Percentiles rank a stretch among this genome's conserved stretches.
phyloP scores from a whole-genome alignment of 768 basidiomycete genomes.

The Lyophyllum decastes region DNA sequence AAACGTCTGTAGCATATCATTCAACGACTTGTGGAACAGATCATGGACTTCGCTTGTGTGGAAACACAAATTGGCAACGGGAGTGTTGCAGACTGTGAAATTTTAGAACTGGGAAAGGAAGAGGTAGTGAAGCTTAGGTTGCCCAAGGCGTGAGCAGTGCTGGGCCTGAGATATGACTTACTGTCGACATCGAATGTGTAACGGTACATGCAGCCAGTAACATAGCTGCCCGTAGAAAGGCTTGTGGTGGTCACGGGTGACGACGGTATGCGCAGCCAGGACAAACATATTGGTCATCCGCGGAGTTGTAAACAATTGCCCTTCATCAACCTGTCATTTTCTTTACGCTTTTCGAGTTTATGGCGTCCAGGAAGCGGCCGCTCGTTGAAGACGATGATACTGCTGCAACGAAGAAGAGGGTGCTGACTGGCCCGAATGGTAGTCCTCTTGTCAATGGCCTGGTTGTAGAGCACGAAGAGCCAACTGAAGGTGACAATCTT shows the following conservation, averaged over 20 bases:
- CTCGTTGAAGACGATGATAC: conserved; percentile 52
- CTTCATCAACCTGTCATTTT: conserved; percentile 12
- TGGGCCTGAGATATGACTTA: background rate
- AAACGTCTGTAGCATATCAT: conserved; percentile 1
- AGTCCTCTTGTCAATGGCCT: conserved; percentile 58
- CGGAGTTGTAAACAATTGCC: conserved; percentile 42
- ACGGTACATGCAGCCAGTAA: background rate
- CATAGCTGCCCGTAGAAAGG: background rate
- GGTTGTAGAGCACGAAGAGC: conserved; percentile 43
- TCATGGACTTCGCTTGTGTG: conserved; percentile 83
- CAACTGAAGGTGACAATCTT: conserved; percentile 54
- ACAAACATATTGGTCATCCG: conserved; percentile 37
- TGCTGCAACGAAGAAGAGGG: conserved; percentile 55
- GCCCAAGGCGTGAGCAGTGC: conserved; percentile 6
- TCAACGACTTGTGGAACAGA: conserved; percentile 35
- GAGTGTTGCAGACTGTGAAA: conserved; percentile 80
- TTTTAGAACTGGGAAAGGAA: conserved; percentile 51
- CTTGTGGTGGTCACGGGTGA: background rate
- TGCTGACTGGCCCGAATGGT: conserved; percentile 48
- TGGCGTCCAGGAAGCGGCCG: conserved; percentile 57
- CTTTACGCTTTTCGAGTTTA: conserved; percentile 40
- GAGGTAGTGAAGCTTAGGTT: conserved; percentile 36
- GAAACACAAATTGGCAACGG: conserved; percentile 93
- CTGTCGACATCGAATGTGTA: background rate
- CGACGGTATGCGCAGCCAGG: background rate